These are phyloP conservation scores for Cladosporium colombiae DNA, from an alignment of 2,329 filamentous ascomycete species.

Conservation along the genomic window DNA sequence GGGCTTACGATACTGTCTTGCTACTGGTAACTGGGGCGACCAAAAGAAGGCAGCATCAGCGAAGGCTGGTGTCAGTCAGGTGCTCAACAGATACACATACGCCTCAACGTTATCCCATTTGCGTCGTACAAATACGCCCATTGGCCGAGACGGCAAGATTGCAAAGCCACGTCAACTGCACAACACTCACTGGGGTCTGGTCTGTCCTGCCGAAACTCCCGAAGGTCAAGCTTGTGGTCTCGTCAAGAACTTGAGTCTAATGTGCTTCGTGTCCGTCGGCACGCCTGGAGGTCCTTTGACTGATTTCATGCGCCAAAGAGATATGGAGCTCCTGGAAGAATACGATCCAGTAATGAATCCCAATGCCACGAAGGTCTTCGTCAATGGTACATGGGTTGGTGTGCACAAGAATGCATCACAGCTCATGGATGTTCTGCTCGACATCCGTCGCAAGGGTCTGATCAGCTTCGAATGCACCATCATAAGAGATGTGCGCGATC, in stretches of 20 bases:
- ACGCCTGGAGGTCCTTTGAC: slow-evolving; percentile 87
- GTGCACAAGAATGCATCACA: slow-evolving; percentile 87
- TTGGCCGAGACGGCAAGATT: slow-evolving; percentile 95
- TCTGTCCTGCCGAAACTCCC: slow-evolving; percentile 95
- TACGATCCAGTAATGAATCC: slow-evolving; percentile 70
- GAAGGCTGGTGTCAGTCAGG: slow-evolving; percentile 96
- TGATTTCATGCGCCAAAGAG: slow-evolving; percentile 92
- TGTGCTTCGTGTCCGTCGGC: slow-evolving; percentile 97
- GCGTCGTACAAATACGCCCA: slow-evolving; percentile 94
- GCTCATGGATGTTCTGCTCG: slow-evolving; percentile 61
- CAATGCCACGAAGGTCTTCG: slow-evolving; percentile 94
- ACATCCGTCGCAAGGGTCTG: slow-evolving; percentile 65
- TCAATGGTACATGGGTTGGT: slow-evolving; percentile 98
- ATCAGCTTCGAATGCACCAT: slow-evolving; percentile 92
- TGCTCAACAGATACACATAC: slow-evolving; percentile 96
- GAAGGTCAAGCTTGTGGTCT: slow-evolving; percentile 98
- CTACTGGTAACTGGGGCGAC: slow-evolving; percentile 98
- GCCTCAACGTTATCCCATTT: slow-evolving; percentile 95
- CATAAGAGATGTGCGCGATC: slow-evolving; percentile 92
- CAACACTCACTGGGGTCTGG: slow-evolving; percentile 97
- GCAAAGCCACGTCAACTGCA: slow-evolving; percentile 97
- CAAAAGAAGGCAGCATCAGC: slow-evolving; percentile 97
- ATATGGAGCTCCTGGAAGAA: slow-evolving; percentile 96
- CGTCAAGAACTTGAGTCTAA: slow-evolving; percentile 95
- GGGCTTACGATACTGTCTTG: slow-evolving; percentile 92